Evolutionary conservation across 768 basidiomycete species (phyloP), one percentile per base, ranked within the genome.

Genomic region (Trichaptum fuscoviolaceum): DNA sequence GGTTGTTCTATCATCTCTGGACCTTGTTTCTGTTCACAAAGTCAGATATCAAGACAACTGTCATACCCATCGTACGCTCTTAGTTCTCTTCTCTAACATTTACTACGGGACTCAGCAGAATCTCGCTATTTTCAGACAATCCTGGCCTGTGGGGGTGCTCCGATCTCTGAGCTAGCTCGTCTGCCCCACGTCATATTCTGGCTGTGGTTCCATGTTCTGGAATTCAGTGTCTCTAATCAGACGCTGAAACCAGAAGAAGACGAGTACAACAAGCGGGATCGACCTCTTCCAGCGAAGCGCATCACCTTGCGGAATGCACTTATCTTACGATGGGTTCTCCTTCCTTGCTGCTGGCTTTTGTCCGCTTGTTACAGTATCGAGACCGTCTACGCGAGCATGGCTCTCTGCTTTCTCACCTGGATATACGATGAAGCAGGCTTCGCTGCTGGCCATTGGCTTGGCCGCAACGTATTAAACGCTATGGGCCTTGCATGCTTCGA

Each of bases 221-320:
- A 81, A 59, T 81, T 79, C 69, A 69, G 80, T 66, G 70, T 83
- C n/a, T 74, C 80, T 2, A 84, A 84, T 65, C 83, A 84, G 70
- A 76, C 75, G 24, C 73, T 78, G 35, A 73, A 75, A 7, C 75
- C 77, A 5, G 77, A 77, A 12, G 83, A 84, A 70, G 83, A 84
- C 65, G 74, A 69, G 25, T 58, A 74, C 61, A 84, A 84, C 71
- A 81, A 83, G 64, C 78, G 80, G 1, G 78, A 79, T 65, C 72
- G 83, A 15, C 83, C 83, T 0, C 69, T 84, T 25, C 83, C 83
- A 0, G 73, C 83, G 9, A 78, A 78, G 0, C 79, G 80, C 25
- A 78, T 84, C 25, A 75, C 75, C n/a, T 62, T 79, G 0, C 64
- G 34, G 6, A 65, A 78, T 18, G 79, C 83, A 6, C 71, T 67